phyloP scores from a whole-genome alignment of 2,329 filamentous ascomycete species.

The Botrytis byssoidea region DNA sequence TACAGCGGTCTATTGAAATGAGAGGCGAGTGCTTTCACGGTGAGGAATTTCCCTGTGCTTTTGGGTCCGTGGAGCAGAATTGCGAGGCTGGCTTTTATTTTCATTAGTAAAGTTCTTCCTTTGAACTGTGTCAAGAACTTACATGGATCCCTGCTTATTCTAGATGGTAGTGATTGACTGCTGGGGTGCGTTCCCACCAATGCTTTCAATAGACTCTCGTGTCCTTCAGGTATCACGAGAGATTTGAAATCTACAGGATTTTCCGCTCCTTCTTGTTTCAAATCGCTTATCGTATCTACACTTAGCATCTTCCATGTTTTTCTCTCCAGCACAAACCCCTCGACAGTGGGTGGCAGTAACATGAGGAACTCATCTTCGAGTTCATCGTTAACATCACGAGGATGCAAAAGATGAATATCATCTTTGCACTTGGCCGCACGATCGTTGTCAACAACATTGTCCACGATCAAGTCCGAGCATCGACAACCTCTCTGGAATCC shows the following conservation, averaged over 20 bases:
- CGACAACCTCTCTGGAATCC: not conserved
- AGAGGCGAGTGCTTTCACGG: not conserved
- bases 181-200: not conserved
- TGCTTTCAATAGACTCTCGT: constrained; percentile 10
- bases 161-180: accelerated
- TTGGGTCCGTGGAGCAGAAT: constrained; percentile 9
- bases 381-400: not conserved
- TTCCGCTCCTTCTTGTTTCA: not conserved
- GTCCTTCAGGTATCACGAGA: not conserved
- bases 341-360: constrained; percentile 1
- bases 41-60: not conserved
- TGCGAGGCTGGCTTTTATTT: not conserved
- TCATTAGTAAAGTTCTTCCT: not conserved
- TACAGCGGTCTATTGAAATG: constrained; percentile 11
- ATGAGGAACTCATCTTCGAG: not conserved
- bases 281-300: not conserved
- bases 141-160: not conserved
- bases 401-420: not conserved
- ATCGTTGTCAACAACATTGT: constrained; percentile 5
- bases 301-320: not conserved
- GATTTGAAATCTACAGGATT: not conserved
- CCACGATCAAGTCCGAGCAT: not conserved
- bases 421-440: not conserved
- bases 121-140: not conserved
- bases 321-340: not conserved